Evolutionary conservation across 305 asterid genomes (phyloP), one percentile per base, ranked within the genome.

Genomic region (Nicotiana rustica): DNA sequence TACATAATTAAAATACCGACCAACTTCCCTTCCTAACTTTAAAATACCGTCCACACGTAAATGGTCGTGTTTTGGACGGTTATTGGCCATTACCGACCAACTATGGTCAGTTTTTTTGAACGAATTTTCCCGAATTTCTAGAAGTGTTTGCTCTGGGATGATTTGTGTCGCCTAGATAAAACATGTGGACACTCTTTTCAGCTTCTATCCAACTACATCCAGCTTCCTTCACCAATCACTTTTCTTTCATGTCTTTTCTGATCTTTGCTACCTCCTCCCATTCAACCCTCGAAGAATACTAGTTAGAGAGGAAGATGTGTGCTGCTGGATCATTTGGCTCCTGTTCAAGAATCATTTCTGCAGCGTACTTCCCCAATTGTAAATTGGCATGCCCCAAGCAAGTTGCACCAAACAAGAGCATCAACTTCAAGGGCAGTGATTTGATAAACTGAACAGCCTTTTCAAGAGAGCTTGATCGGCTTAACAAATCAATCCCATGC

Each of bases 171-270:
- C 97, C 99, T 0, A 91, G 98, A 33, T 93, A 91, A 83, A 96
- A 96, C 87, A 86, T 92, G 85, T 94, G 95, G 52, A 94, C 92
- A 21, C 52, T 88, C 55, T 87, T 89, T 18, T 83, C 96, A 21
- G 88, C 80, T 86, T 96, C 99, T 15, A 94, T 89, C 99, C 99
- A 96, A 88, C 99, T 96, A 84, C 94, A 94, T 0, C 98, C 98
- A 0, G 95, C 97, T 86, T 94, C 98, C 89, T 94, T 96, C 66
- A 90, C 90, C 91, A 96, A 31, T 71, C 85, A 91, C 83, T 91
- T 87, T 68, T 89, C 91, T 84, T 90, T 93, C 99, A 96, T 94
- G 41, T 84, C 85, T 83, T 90, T 90, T 79, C 99, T 87, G 36
- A 93, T 86, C 81, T 81, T 83, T 3, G 92, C 88, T 10, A 88